Evolutionary conservation across 2,329 filamentous ascomycete genomes (phyloP).

Genomic region (Didymella glomerata): DNA sequence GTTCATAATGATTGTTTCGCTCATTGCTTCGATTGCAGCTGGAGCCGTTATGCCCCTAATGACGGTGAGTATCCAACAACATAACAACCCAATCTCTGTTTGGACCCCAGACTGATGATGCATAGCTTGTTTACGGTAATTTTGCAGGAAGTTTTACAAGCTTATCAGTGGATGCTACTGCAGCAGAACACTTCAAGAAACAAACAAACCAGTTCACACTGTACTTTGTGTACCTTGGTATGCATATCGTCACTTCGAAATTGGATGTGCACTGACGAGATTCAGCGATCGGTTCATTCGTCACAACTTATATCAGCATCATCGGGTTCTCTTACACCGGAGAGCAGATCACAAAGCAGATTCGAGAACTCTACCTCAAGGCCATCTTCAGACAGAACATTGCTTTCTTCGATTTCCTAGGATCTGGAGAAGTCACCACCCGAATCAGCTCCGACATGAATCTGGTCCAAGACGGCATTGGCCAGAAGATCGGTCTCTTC

Average conservation of each 20-base stretch:
- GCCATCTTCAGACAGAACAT: constrained; percentile 55
- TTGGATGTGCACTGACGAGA: constrained; percentile 9
- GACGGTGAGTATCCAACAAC: constrained; percentile 59
- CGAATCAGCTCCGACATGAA: constrained; percentile 96
- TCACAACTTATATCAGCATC: constrained; percentile 78
- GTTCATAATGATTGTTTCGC: constrained; percentile 60
- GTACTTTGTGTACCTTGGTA: constrained; percentile 53
- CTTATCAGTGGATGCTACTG: constrained; percentile 45
- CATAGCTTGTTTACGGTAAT: constrained; percentile 50
- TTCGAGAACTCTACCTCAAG: constrained; percentile 70
- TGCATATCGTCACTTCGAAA: background rate
- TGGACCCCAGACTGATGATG: background rate
- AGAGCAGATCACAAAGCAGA: constrained; percentile 58
- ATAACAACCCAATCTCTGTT: background rate
- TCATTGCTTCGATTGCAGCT: constrained; percentile 72
- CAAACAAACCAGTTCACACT: constrained; percentile 46
- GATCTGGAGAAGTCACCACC: constrained; percentile 93
- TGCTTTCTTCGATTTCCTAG: constrained; percentile 76
- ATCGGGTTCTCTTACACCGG: constrained; percentile 82
- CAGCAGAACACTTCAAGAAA: constrained; percentile 36
- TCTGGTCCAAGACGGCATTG: constrained; percentile 88
- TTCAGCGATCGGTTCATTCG: constrained; percentile 53
- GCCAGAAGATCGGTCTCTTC: constrained; percentile 50
- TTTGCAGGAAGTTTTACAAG: constrained; percentile 50
- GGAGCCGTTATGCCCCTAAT: constrained; percentile 79